Evolutionary conservation across 257 asterid genomes (phyloP).

Genomic region (Capsicum pubescens): DNA sequence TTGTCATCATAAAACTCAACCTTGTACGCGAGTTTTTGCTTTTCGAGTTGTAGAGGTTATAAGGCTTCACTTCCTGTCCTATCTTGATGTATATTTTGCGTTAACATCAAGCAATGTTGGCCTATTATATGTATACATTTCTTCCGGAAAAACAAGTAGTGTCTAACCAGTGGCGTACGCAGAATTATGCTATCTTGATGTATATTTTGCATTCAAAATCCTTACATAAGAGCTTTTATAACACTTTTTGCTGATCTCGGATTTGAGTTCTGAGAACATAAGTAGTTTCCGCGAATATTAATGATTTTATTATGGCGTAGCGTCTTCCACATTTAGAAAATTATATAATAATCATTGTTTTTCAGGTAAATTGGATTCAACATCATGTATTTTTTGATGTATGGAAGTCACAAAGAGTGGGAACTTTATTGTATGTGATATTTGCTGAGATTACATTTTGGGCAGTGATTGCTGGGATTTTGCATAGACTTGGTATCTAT

Average conservation of each 20-base stretch:
- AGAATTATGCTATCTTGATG: no score
- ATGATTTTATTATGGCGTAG: background rate
- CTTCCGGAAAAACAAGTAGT: background rate
- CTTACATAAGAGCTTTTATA: no score
- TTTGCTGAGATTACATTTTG: slow-evolving; percentile 89
- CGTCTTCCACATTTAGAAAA: background rate
- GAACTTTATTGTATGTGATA: slow-evolving; percentile 72
- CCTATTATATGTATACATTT: no score
- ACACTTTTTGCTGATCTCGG: background rate
- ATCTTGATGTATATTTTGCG: no score
- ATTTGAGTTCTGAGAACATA: background rate
- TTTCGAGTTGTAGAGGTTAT: no score
- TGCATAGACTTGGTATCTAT: slow-evolving; percentile 69
- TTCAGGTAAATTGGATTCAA: slow-evolving; percentile 85
- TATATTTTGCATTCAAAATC: no score
- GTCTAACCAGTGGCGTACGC: background rate
- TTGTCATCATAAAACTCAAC: no score
- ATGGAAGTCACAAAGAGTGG: slow-evolving; percentile 80
- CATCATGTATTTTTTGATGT: slow-evolving; percentile 69
- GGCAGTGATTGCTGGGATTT: slow-evolving; percentile 73
- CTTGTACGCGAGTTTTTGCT: no score
- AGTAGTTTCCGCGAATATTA: background rate
- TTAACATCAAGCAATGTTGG: no score
- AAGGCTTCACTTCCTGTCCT: no score
- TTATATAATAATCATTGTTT: background rate